Conservation (phyloP, 2,329 filamentous ascomycete species). For the Talaromyces verruculosus region DNA sequence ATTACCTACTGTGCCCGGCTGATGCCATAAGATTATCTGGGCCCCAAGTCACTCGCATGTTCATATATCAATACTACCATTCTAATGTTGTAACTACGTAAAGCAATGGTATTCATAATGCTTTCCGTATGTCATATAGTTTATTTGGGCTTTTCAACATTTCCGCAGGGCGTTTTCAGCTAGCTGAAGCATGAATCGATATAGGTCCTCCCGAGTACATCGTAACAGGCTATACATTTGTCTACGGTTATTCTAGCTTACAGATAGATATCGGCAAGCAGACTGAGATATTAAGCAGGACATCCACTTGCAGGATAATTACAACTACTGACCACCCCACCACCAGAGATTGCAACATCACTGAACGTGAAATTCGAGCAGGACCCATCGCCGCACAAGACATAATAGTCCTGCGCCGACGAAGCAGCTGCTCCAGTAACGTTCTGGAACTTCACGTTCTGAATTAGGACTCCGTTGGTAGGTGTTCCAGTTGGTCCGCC, state of each 20-base stretch:
- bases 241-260: not conserved
- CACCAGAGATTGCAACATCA: not conserved
- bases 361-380: not conserved
- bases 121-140: not conserved
- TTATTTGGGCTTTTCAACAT: not conserved
- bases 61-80: too few species aligned
- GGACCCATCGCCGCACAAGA: not conserved
- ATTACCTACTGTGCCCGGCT: too few species aligned
- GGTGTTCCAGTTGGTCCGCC: not conserved
- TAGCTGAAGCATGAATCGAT: not conserved
- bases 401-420: not conserved
- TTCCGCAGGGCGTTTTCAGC: not conserved
- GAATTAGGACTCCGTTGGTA: not conserved
- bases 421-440: not conserved
- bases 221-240: not conserved
- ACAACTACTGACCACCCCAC: not conserved
- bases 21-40: too few species aligned
- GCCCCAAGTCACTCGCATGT: too few species aligned
- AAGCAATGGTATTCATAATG: not conserved
- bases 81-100: too few species aligned
- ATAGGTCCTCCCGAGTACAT: not conserved
- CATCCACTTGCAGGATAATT: conserved; percentile 2
- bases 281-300: not conserved
- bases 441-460: not conserved
- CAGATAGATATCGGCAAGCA: not conserved